Percentiles rank a stretch among this genome's conserved stretches.
Evolutionary conservation across 2,329 filamentous ascomycete genomes (phyloP).

Genomic region (Pseudogymnoascus sp.): DNA sequence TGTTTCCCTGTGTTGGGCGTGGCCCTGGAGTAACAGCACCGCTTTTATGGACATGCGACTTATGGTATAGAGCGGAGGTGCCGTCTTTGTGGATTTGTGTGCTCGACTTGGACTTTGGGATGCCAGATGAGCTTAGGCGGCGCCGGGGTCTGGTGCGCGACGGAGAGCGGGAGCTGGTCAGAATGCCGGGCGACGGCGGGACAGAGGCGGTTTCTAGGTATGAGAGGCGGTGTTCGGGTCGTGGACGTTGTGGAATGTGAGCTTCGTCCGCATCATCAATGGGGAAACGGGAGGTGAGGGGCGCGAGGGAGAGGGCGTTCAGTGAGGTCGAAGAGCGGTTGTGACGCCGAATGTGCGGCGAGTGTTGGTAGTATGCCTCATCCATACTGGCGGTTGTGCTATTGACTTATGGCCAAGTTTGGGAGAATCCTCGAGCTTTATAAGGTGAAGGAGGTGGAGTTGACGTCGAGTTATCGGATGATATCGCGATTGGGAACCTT

Average conservation of each 20-base stretch:
- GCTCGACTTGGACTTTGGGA: slow-evolving; percentile 58
- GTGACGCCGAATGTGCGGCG: slow-evolving; percentile 49
- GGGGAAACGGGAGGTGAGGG: slow-evolving; percentile 54
- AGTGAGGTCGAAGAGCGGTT: slow-evolving; percentile 52
- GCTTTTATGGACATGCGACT: slow-evolving; percentile 22
- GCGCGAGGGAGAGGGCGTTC: slow-evolving; percentile 56
- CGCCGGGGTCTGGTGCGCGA: slow-evolving; percentile 36
- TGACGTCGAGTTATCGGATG: slow-evolving; percentile 5
- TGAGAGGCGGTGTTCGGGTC: slow-evolving; percentile 37
- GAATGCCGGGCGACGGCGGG: slow-evolving; percentile 56
- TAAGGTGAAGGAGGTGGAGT: not conserved
- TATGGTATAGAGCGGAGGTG: slow-evolving; percentile 13
- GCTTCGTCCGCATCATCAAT: slow-evolving; percentile 45
- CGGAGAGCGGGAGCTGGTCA: slow-evolving; percentile 43
- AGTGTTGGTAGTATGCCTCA: slow-evolving; percentile 53
- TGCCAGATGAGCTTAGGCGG: slow-evolving; percentile 24
- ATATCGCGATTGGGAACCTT: slow-evolving; percentile 8
- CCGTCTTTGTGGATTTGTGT: slow-evolving; percentile 40
- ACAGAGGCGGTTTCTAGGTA: slow-evolving; percentile 57
- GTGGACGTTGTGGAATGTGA: slow-evolving; percentile 31
- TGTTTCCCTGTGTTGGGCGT: slow-evolving; percentile 12
- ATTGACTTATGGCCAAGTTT: not conserved
- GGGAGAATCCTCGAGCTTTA: not conserved
- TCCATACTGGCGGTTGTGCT: slow-evolving; percentile 41
- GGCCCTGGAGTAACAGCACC: slow-evolving; percentile 22